These are phyloP conservation scores for Ammopiptanthus mongolicus DNA, from an alignment of 306 rosid genomes.

Conservation along the genomic window DNA sequence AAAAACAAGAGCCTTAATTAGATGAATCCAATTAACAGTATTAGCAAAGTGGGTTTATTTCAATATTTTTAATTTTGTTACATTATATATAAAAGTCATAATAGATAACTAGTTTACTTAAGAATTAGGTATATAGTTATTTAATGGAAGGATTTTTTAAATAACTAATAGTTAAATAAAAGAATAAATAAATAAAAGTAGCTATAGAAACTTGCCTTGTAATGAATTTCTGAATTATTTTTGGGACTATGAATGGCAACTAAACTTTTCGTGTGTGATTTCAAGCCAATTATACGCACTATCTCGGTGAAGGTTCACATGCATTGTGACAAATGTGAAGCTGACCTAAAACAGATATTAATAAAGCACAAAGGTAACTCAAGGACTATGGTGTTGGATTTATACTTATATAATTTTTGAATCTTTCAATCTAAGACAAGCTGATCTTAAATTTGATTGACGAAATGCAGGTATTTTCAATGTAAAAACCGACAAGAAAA, in stretches of 20 bases:
- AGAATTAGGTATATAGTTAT: not conserved
- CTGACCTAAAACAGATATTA: conserved; percentile 55
- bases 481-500: conserved; percentile 66
- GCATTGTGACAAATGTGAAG: conserved; percentile 83
- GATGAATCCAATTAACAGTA: too few species aligned
- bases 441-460: not conserved
- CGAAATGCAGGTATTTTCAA: conserved; percentile 45
- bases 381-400: not conserved
- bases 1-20: too few species aligned
- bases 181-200: not conserved
- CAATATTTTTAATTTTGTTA: not conserved
- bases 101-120: not conserved
- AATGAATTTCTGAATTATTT: not conserved
- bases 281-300: conserved; percentile 48
- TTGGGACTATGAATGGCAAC: not conserved
- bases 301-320: conserved; percentile 57
- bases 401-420: not conserved
- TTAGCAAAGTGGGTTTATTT: not conserved
- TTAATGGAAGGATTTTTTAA: not conserved
- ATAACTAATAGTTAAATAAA: not conserved
- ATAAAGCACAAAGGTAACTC: conserved; percentile 56
- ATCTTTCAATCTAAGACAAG: not conserved
- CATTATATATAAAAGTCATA: not conserved
- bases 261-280: conserved; percentile 17
- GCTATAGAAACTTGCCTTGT: not conserved